Evolutionary conservation across 805 yeast genomes (phyloP).

Genomic region (Pichia exigua): DNA sequence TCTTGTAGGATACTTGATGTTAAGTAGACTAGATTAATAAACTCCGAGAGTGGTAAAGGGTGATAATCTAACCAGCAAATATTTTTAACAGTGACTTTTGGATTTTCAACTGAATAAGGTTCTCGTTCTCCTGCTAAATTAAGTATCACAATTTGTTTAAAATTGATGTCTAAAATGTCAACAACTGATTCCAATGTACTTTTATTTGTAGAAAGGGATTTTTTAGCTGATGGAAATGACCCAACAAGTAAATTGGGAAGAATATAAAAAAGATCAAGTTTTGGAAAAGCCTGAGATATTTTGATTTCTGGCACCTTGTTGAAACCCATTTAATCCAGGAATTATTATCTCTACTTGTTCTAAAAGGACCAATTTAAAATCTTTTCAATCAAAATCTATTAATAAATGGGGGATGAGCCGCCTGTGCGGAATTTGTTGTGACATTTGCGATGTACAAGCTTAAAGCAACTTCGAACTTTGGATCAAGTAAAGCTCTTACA

Average conservation of each 20-base stretch:
- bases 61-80: conserved; percentile 68
- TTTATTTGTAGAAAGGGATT: background rate
- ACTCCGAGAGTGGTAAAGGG: conserved; percentile 55
- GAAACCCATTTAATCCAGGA: background rate
- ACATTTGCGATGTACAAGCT: no score
- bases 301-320: background rate
- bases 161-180: conserved; percentile 44
- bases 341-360: background rate
- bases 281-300: background rate
- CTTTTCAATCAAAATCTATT: background rate
- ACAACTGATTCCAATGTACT: conserved; percentile 21
- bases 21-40: conserved; percentile 37
- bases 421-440: background rate
- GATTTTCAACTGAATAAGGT: conserved; percentile 29
- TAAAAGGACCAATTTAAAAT: background rate
- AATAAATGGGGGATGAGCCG: background rate
- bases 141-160: conserved; percentile 39
- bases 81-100: conserved; percentile 25
- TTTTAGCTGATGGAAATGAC: conserved; percentile 56
- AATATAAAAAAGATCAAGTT: conserved; percentile 62
- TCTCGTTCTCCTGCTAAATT: conserved; percentile 50
- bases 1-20: conserved; percentile 37
- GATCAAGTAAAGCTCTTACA: no score
- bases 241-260: conserved; percentile 60
- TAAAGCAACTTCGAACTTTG: no score